phyloP scores from a whole-genome alignment of 225 moss, liverwort and hornwort species.

The Pleurozium schreberi region DNA sequence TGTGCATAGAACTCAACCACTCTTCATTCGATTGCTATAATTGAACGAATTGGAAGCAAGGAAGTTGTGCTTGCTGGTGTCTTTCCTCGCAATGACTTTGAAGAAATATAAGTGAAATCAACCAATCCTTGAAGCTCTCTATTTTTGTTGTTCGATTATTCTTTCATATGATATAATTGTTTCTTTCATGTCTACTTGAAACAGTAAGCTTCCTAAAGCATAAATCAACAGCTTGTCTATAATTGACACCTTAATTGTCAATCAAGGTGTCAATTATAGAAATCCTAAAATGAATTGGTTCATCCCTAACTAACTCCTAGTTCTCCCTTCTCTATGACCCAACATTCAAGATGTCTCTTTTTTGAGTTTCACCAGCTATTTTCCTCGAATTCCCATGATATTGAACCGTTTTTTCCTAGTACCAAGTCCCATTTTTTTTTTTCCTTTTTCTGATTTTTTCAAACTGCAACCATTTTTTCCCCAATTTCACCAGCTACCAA shows the following conservation, averaged over 20 bases:
- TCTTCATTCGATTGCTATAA: background rate
- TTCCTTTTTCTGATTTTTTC: no score
- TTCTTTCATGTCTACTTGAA: background rate
- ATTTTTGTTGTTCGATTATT: background rate
- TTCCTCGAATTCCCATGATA: background rate
- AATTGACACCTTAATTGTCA: background rate
- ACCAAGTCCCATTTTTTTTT: no score
- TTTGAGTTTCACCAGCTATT: background rate
- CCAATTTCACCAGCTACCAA: no score
- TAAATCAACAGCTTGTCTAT: background rate
- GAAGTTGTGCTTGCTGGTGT: background rate
- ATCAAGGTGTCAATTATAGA: rapidly evolving
- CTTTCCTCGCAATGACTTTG: background rate
- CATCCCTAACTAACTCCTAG: rapidly evolving
- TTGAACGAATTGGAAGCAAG: background rate
- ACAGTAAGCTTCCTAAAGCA: background rate
- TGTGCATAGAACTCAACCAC: background rate
- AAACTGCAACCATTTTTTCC: no score
- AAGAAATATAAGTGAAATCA: background rate
- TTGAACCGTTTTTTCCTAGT: no score
- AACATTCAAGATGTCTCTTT: background rate
- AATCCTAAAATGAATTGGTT: background rate
- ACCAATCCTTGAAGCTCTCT: background rate
- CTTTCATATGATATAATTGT: background rate
- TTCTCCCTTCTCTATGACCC: background rate